phyloP scores from a whole-genome alignment of 2,329 filamentous ascomycete genomes.

The Teratosphaeria nubilosa region DNA sequence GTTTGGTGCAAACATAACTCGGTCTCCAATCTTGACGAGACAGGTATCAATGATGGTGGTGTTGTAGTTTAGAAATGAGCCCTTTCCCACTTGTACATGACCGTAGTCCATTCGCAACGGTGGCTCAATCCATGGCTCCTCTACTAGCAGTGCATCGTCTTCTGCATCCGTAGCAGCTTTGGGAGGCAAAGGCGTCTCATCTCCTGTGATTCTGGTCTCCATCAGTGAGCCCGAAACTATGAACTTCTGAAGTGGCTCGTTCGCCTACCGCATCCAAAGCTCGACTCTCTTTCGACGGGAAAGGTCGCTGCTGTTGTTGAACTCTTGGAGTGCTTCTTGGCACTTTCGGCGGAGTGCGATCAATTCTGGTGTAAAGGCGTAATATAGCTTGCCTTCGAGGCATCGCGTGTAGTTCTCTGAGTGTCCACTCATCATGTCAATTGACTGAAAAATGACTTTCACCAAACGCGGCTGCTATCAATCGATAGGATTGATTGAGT shows the following conservation, averaged over 20 bases:
- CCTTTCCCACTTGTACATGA: slow-evolving; percentile 59
- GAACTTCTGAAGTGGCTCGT: background rate
- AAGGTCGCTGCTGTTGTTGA: slow-evolving; percentile 51
- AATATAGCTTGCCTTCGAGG: slow-evolving; percentile 51
- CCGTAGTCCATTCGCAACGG: slow-evolving; percentile 71
- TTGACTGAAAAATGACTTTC: too few relatives aligned
- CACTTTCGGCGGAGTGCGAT: slow-evolving; percentile 54
- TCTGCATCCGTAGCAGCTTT: slow-evolving; percentile 46
- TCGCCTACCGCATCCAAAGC: slow-evolving; percentile 58
- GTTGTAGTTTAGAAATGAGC: slow-evolving; percentile 69
- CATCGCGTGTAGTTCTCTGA: slow-evolving; percentile 26
- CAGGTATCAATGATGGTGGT: slow-evolving; percentile 70
- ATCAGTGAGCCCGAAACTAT: background rate
- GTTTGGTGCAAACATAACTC: slow-evolving; percentile 70
- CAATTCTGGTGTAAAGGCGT: slow-evolving; percentile 62
- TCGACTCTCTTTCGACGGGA: slow-evolving; percentile 54
- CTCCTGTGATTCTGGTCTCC: slow-evolving; percentile 47
- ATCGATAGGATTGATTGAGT: too few relatives aligned
- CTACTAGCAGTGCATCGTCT: slow-evolving; percentile 50
- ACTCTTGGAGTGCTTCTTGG: slow-evolving; percentile 49
- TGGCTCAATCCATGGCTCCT: slow-evolving; percentile 59
- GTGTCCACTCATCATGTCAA: slow-evolving; percentile 3
- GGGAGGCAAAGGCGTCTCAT: slow-evolving; percentile 54
- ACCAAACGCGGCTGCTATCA: too few relatives aligned
- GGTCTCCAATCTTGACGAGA: slow-evolving; percentile 60